Evolutionary conservation across 257 asterid genomes (phyloP).

Genomic region (Solanum corneliomulleri): DNA sequence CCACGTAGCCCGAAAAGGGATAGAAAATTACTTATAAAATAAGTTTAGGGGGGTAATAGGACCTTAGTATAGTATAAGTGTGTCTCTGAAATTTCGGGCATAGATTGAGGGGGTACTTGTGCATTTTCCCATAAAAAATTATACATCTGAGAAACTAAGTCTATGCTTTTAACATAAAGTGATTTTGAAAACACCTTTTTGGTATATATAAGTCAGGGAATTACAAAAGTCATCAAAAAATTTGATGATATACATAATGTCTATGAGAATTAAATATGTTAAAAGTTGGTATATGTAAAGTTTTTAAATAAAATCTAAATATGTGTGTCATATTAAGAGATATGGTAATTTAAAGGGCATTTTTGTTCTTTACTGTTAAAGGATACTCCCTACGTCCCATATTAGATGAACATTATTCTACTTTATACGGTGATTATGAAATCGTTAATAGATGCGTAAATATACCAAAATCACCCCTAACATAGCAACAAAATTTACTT

Average conservation of each 20-base stretch:
- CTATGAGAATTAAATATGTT: not conserved
- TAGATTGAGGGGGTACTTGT: too few relatives aligned
- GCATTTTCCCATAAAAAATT: too few relatives aligned
- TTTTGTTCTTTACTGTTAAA: not conserved
- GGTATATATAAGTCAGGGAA: too few relatives aligned
- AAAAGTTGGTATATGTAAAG: not conserved
- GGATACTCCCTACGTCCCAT: not conserved
- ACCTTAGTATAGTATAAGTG: too few relatives aligned
- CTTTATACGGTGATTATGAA: not conserved
- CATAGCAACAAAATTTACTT: not conserved
- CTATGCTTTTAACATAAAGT: not conserved
- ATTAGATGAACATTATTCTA: not conserved
- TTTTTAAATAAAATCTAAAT: not conserved
- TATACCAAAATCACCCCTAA: not conserved
- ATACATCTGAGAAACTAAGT: not conserved
- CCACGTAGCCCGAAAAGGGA: too few relatives aligned
- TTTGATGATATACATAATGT: too few relatives aligned
- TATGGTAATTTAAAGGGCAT: not conserved
- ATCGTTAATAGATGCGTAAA: not conserved
- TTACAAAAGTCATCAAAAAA: too few relatives aligned
- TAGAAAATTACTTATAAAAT: too few relatives aligned
- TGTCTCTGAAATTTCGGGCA: too few relatives aligned
- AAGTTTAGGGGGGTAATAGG: too few relatives aligned
- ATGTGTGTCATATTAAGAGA: not conserved
- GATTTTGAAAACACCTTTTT: too few relatives aligned